Base-by-base conservation (phyloP, 345 rosid genomes). In the Dovyalis caffra region DNA sequence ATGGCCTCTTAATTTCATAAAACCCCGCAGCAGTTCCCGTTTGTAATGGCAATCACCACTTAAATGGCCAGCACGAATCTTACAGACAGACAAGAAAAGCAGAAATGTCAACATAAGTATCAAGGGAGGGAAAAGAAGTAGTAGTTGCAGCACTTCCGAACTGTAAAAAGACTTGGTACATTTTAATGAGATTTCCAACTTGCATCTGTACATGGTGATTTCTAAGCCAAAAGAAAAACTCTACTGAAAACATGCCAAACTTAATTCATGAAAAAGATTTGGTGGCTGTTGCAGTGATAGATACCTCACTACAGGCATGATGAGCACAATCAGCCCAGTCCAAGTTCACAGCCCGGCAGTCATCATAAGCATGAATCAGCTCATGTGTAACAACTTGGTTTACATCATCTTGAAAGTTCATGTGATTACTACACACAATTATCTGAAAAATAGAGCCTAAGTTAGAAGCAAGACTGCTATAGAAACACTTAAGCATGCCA, bases 301-400 rank as follows among this genome's bases (percentile, higher is more conserved):
- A 63, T 79, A 95, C 99, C 99, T 95, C 97, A 53, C 90, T 89
- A 61, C 99, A 95, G 68, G 98, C 97, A 88, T 95, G 99, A 75
- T 95, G 99, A 66, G 95, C 97, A 76, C 99, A 95, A 74, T 90
- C 86, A 64, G 83, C 25, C 97, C 97, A 93, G 74, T 93, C 90
- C 85, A 95, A 73, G 75, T 95, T 95, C 75, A 85, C 83, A 62
- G 97, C 97, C 4, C 92, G 97, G 10, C 99, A 95, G 15, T 93
- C 90, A 68, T 93, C 98, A 69, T 89, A 93, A 35, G 98, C 98
- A 78, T 93, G 97, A 78, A 95, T 91, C 15, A 95, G 84, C 83
- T 90, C 95, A 43, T 95, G 99, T 83, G 83, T 87, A 73, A 93
- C 85, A 10, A 89, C 93, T 89, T 91, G 97, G 75, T 87, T 89